phyloP scores from a whole-genome alignment of 768 basidiomycete species.

The Termitomyces sp. region DNA sequence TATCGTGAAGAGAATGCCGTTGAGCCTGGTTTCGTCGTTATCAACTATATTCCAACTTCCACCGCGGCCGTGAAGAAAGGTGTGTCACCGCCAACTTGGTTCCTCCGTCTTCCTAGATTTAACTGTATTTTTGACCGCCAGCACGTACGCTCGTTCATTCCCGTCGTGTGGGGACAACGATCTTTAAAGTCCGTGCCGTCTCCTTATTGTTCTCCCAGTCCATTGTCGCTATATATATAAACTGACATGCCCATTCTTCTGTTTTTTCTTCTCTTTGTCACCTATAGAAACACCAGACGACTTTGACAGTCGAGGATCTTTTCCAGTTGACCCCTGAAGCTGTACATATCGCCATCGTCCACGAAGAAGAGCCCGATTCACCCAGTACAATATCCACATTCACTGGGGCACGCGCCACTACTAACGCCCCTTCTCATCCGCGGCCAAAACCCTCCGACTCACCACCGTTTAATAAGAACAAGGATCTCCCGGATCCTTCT shows the following conservation, averaged over 20 bases:
- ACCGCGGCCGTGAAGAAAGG: constrained; percentile 34
- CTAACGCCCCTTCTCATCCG: background rate
- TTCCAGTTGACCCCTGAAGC: constrained; percentile 39
- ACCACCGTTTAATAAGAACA: constrained; percentile 13
- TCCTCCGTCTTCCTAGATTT: background rate
- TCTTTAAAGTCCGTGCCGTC: constrained; percentile 37
- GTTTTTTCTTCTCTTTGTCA: constrained; percentile 16
- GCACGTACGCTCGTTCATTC: constrained; percentile 47
- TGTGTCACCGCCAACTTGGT: constrained; percentile 12
- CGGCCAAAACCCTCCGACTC: constrained; percentile 2
- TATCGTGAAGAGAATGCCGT: constrained; percentile 37
- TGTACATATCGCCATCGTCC: constrained; percentile 31
- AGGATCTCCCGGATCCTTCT: constrained; percentile 14
- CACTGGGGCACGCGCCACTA: constrained; percentile 11
- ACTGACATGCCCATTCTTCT: background rate
- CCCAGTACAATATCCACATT: constrained; percentile 12
- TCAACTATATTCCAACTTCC: constrained; percentile 42
- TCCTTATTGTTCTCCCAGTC: constrained; percentile 18
- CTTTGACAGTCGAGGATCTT: constrained; percentile 41
- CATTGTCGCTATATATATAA: constrained; percentile 11
- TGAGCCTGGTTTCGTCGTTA: constrained; percentile 35
- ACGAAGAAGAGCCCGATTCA: constrained; percentile 20
- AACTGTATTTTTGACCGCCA: constrained; percentile 17
- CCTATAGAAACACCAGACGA: constrained; percentile 38
- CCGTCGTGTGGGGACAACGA: constrained; percentile 37